Evolutionary conservation across 148 eudicot genomes (phyloP).

Genomic region (Rhododendron simsii): DNA sequence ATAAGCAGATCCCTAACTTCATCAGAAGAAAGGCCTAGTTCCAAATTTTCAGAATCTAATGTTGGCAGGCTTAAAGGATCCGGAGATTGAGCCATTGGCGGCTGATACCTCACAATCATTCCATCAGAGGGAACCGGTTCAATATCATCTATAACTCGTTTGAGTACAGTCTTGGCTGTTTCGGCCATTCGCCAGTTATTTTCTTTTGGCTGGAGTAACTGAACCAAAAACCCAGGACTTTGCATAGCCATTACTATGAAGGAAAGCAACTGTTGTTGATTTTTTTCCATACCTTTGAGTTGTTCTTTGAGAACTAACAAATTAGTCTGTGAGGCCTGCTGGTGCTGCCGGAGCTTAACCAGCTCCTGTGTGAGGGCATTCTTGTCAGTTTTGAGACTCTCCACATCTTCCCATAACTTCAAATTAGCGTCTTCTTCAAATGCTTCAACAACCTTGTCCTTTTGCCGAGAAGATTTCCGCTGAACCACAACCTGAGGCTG

Average conservation of each 20-base stretch:
- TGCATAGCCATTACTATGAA: conserved; percentile 89
- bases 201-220: conserved; percentile 61
- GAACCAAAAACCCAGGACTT: conserved; percentile 57
- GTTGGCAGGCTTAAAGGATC: conserved; percentile 19
- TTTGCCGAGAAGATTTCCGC: conserved; percentile 22
- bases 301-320: conserved; percentile 52
- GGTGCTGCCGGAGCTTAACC: conserved; percentile 50
- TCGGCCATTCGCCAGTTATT: conserved; percentile 52
- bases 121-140: conserved; percentile 35
- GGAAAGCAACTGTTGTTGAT: conserved; percentile 81
- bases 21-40: conserved; percentile 39
- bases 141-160: conserved; percentile 35
- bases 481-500: conserved; percentile 35
- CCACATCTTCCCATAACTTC: conserved; percentile 63
- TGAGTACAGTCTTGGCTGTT: conserved; percentile 41
- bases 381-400: conserved; percentile 62
- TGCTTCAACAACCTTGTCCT: conserved; percentile 20
- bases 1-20: conserved; percentile 45
- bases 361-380: conserved; percentile 62
- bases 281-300: conserved; percentile 73
- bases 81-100: conserved; percentile 25
- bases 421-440: conserved; percentile 33
- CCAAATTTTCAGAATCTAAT: conserved; percentile 32
- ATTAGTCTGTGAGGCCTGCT: conserved; percentile 56
- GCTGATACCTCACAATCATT: conserved; percentile 58